Percentiles rank a stretch among this genome's conserved stretches.
These are phyloP conservation scores for Myxozyma udenii DNA, from an alignment of 805 yeast genomes.

Conservation along the genomic window DNA sequence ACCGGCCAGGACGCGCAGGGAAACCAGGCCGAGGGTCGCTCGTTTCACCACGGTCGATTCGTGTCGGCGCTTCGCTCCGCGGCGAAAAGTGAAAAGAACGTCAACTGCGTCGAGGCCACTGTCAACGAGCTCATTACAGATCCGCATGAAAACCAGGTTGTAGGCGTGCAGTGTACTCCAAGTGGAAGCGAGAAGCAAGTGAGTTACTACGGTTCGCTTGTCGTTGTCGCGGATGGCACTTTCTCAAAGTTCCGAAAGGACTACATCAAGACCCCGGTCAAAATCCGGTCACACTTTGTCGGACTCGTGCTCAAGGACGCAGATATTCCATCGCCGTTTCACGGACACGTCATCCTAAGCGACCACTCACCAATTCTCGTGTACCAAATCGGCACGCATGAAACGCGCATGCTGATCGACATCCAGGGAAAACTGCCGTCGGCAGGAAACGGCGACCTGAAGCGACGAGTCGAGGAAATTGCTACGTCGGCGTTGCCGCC, in stretches of 20 bases:
- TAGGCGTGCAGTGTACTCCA: constrained; percentile 61
- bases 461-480: constrained; percentile 54
- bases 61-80: constrained; percentile 68
- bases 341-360: constrained; percentile 90
- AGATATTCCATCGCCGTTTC: constrained; percentile 64
- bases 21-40: constrained; percentile 59
- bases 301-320: constrained; percentile 78
- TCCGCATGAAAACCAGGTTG: constrained; percentile 52
- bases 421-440: constrained; percentile 74
- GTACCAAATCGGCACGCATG: constrained; percentile 79
- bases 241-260: constrained; percentile 87
- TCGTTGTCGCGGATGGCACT: constrained; percentile 88
- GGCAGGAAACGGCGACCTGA: constrained; percentile 52
- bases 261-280: constrained; percentile 60
- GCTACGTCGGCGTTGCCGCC: constrained; percentile 72
- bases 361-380: constrained; percentile 82
- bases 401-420: constrained; percentile 88
- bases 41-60: constrained; percentile 92
- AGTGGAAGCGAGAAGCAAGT: constrained; percentile 36
- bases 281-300: constrained; percentile 76
- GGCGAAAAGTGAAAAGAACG: constrained; percentile 64
- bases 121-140: constrained; percentile 65
- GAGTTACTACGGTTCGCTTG: constrained; percentile 57
- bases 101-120: constrained; percentile 76
- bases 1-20: constrained; percentile 42